Conservation (phyloP, 164 flowering plant genomes). For the Aristolochia californica region DNA sequence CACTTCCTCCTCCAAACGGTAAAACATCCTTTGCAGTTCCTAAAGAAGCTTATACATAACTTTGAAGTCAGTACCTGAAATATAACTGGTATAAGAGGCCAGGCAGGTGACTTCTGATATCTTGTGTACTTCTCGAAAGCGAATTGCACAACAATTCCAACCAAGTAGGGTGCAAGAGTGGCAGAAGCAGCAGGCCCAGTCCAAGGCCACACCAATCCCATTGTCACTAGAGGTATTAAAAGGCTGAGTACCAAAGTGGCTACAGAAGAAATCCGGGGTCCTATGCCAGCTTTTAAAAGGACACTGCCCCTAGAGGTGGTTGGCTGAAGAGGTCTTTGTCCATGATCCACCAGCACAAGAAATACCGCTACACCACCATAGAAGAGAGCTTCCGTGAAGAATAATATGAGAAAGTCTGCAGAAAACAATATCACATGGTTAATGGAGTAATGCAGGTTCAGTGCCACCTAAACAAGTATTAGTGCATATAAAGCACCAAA, state of each 20-base stretch:
- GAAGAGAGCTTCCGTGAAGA: conserved; percentile 95
- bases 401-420: conserved; percentile 93
- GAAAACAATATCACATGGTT: conserved; percentile 1
- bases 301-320: conserved; percentile 14
- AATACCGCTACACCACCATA: conserved; percentile 83
- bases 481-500: too few relatives aligned
- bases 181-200: conserved; percentile 99
- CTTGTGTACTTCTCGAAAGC: conserved; percentile 87
- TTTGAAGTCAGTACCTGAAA: conserved; percentile 47
- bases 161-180: conserved; percentile 92
- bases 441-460: too few relatives aligned
- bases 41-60: not conserved
- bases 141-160: conserved; percentile 88
- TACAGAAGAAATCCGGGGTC: conserved; percentile 62
- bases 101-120: conserved; percentile 59
- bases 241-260: conserved; percentile 71
- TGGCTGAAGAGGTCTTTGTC: conserved; percentile 29
- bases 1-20: not conserved
- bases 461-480: too few relatives aligned
- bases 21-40: not conserved
- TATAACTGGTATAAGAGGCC: conserved; percentile 73
- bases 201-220: conserved; percentile 99
- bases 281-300: conserved; percentile 25
- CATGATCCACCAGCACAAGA: conserved; percentile 50
- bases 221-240: conserved; percentile 80